A percentile compares a stretch with the other conserved stretches of the same genome.
Evolutionary conservation across 2,329 filamentous ascomycete genomes (phyloP).

Genomic region (Fusarium scirpi): DNA sequence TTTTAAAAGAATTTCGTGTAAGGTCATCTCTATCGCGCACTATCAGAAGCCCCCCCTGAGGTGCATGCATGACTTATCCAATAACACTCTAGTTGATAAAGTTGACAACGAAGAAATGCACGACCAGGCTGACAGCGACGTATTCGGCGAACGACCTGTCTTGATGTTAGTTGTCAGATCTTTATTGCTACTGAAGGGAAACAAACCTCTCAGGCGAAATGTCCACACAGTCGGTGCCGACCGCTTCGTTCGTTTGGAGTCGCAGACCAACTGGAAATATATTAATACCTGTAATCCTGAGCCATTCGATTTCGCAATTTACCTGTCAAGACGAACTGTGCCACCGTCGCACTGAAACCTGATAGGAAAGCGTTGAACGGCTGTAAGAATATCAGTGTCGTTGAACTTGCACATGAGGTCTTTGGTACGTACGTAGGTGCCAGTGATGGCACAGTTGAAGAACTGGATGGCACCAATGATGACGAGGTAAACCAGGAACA

Average conservation of each 20-base stretch:
- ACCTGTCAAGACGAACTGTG: conserved; percentile 96
- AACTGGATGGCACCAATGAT: conserved; percentile 92
- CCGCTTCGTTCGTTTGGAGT: conserved; percentile 89
- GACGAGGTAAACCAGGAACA: conserved; percentile 89
- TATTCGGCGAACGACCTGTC: conserved; percentile 94
- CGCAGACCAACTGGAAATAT: conserved; percentile 72
- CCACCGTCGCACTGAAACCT: conserved; percentile 93
- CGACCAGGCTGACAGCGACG: conserved; percentile 90
- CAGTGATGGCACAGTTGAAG: conserved; percentile 88
- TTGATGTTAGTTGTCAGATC: conserved; percentile 30
- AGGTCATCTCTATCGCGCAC: conserved; percentile 41
- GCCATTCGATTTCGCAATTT: conserved; percentile 52
- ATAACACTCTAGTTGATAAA: conserved; percentile 86
- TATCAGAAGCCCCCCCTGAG: conserved; percentile 22
- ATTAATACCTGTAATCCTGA: conserved; percentile 20
- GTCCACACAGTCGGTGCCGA: conserved; percentile 80
- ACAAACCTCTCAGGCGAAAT: conserved; percentile 82
- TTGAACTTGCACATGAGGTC: too few species aligned
- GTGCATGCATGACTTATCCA: background rate
- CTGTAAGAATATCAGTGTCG: conserved; percentile 60
- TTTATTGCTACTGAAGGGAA: background rate
- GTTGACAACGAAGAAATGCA: conserved; percentile 99
- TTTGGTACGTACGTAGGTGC: conserved; percentile 84
- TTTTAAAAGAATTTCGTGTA: conserved; percentile 41
- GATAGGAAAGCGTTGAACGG: conserved; percentile 99